Evolutionary conservation across 768 basidiomycete genomes (phyloP), one percentile per base, ranked within the genome.

Genomic region (Phanerochaete carnosa): DNA sequence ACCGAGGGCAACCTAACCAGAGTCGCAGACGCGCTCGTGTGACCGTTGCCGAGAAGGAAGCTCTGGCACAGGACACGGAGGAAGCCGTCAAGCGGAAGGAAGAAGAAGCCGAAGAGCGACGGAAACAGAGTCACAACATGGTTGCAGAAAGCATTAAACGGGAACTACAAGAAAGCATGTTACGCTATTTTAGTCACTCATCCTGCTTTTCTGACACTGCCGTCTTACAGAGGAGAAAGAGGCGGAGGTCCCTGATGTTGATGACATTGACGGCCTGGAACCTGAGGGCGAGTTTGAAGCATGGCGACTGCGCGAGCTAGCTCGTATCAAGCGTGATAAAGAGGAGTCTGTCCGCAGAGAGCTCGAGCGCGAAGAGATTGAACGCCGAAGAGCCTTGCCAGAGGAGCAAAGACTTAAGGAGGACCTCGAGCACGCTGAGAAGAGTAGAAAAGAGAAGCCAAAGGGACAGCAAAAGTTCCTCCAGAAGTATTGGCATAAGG

Each of bases 401-500:
- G 97, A 98, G 71, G 94, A 91, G 65, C 90, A 96, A 69, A 79
- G 97, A 32, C 69, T 98, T 73, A 89, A 87, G 73, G 97, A 99
- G 72, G 97, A 99, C 72, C 69, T 95, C 62, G 95, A 92, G 71
- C 85, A 80, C 45, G 95, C 95, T 2, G 82, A 93, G 60, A 87
- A 91, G 72, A 76, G 83, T 32, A 81, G 97, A 58, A 88, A 89
- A 57, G 92, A 92, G 57, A 96, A 95, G 74, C 91, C 92, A 1
- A 91, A 97, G 70, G 94, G 92, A 2, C 83, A 92, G 63, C 91
- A 94, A 71, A 92, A 87, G 70, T 98, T 98, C 76, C 74, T 98
- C 63, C 95, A 98, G 73, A 98, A 97, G 75, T 99, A 97, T 72
- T 98, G 94, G 87, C 97, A 99, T 79, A 98, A 96, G 75, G 97